phyloP scores from a whole-genome alignment of 2,329 filamentous ascomycete genomes.

The Xylariaceae sp. region DNA sequence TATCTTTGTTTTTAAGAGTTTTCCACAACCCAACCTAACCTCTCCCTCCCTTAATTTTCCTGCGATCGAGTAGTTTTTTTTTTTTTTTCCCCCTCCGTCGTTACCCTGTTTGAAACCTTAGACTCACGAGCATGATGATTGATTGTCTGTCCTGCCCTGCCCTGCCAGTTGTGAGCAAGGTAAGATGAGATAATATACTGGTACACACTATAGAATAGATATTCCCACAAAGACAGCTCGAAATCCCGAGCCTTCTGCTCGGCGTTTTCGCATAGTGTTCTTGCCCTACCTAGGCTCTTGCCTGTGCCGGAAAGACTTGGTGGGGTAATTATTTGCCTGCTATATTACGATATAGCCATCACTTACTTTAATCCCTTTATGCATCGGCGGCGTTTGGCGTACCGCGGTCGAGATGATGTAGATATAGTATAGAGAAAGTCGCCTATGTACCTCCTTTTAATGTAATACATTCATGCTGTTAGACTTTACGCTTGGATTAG shows the following conservation, averaged over 20 bases:
- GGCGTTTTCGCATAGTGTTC: neutral
- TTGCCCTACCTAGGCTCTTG: neutral
- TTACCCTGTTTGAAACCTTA: neutral
- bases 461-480: neutral
- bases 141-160: neutral
- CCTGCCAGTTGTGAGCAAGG: neutral
- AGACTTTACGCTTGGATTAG: neutral
- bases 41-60: too few relatives aligned
- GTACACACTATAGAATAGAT: neutral
- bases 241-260: neutral
- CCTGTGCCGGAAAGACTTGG: neutral
- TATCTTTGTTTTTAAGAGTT: neutral
- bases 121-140: neutral
- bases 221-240: neutral
- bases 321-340: neutral
- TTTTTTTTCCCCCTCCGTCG: too few relatives aligned
- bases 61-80: too few relatives aligned
- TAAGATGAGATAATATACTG: neutral
- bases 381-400: conserved; percentile 6
- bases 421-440: neutral
- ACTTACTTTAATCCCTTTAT: neutral
- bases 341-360: neutral
- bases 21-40: too few relatives aligned
- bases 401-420: neutral
- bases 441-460: neutral